These are phyloP conservation scores for Cordyceps tenuipes DNA, from an alignment of 2,329 filamentous ascomycete genomes.

Conservation along the genomic window DNA sequence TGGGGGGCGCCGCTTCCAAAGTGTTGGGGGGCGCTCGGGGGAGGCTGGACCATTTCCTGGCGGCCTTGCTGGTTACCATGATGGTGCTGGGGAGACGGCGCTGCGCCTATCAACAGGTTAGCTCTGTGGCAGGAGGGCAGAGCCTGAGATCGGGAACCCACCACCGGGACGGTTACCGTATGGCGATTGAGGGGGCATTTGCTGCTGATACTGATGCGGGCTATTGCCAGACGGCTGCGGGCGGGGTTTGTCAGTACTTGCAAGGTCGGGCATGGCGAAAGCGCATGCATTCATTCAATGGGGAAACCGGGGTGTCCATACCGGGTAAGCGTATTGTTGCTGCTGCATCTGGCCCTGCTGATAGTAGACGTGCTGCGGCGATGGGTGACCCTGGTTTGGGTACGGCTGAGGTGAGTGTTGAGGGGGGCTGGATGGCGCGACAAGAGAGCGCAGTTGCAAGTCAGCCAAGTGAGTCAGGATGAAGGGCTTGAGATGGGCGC, in stretches of 20 bases:
- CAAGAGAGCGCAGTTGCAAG: not conserved
- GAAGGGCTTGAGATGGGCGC: not conserved
- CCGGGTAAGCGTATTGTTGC: slow-evolving; percentile 36
- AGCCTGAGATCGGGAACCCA: slow-evolving; percentile 22
- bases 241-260: slow-evolving; percentile 10
- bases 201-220: slow-evolving; percentile 25
- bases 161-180: slow-evolving; percentile 40
- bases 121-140: not conserved
- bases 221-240: slow-evolving; percentile 25
- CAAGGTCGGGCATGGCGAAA: not conserved
- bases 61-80: slow-evolving; percentile 5
- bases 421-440: not conserved
- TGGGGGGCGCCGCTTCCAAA: slow-evolving; percentile 76
- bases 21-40: slow-evolving; percentile 57
- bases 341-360: slow-evolving; percentile 40
- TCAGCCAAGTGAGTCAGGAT: not conserved
- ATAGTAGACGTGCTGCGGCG: slow-evolving; percentile 35
- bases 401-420: slow-evolving; percentile 23
- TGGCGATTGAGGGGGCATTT: slow-evolving; percentile 20
- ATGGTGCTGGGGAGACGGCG: not conserved
- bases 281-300: not conserved
- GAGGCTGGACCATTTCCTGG: slow-evolving; percentile 55
- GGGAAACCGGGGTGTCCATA: slow-evolving; percentile 15
- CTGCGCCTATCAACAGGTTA: not conserved
- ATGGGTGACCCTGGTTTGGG: slow-evolving; percentile 31